Conservation (phyloP, 2,329 filamentous ascomycete genomes). For the Talaromyces sp. region DNA sequence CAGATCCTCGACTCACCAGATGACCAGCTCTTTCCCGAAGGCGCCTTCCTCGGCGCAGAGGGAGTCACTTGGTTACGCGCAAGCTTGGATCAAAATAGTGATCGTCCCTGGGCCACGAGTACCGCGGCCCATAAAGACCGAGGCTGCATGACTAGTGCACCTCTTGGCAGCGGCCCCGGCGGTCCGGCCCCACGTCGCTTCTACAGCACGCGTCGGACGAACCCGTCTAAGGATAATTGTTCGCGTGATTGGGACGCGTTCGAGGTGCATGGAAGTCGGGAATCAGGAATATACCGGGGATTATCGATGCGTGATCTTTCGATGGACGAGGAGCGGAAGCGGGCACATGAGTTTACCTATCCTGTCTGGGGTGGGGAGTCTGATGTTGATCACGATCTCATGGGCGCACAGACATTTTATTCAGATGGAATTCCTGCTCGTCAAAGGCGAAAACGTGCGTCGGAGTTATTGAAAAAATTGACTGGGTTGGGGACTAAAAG, state of each 20-base stretch:
- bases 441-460: constrained; percentile 16
- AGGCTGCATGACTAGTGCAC: background rate
- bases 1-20: background rate
- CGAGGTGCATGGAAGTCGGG: constrained; percentile 7
- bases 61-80: constrained; percentile 18
- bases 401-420: constrained; percentile 11
- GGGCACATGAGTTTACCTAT: constrained; percentile 5
- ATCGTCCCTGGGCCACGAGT: background rate
- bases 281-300: constrained; percentile 6
- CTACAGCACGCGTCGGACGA: constrained; percentile 18
- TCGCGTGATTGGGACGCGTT: constrained; percentile 7
- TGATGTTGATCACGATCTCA: background rate
- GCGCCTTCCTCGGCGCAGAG: constrained; percentile 10
- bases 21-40: background rate
- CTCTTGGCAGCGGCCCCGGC: background rate
- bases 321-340: background rate
- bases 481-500: constrained; percentile 17
- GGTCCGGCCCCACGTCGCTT: constrained; percentile 17
- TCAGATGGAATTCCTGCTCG: constrained; percentile 5
- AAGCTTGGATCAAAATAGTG: constrained; percentile 8
- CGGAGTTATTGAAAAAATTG: constrained; percentile 23
- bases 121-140: background rate
- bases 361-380: background rate
- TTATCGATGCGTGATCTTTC: constrained; percentile 6
- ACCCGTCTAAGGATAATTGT: background rate